Evolutionary conservation across 2,329 filamentous ascomycete genomes (phyloP), one percentile per base, ranked within the genome.

Genomic region (Beauveria australis): DNA sequence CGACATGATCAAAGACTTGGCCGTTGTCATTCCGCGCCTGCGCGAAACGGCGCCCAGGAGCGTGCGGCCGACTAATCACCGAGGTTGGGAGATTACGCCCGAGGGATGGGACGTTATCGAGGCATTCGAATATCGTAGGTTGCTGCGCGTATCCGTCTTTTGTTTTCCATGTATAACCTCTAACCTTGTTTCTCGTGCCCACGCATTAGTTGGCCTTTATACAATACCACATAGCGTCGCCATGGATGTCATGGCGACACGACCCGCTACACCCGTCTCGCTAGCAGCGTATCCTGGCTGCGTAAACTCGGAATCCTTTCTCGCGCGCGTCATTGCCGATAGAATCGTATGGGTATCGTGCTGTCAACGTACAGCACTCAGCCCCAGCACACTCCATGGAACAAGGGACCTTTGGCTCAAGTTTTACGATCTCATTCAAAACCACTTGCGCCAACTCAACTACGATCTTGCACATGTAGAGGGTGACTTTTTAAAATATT

Each of bases 101-200:
- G 43, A 60, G 2, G 58, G 58, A 10, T 60, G 58, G 58, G 58
- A 60, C 33, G 49, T 60, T 28, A 43, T 60, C 16, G 58, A 60
- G 43, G 58, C 58, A 3, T 60, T 53, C 12, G 58, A 60, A 30
- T 60, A 53, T 33, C 49, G 58, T 60, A 54, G 6, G 58, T 60
- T 30, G 22, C 22, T 18, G 10, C 5, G 9, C 16, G 16, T 10
- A 8, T 33, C 18, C 43, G n/a, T 19, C 43, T 22, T 18, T 26
- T 22, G 10, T 10, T 22, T 12, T 48, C 22, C 46, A 33, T 33
- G 19, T 46, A 12, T 48, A 48, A 28, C 14, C 24, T 48, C 22
- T 14, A 8, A 14, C 12, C 22, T 16, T 16, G 46, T 33, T 12
- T 33, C 12, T 26, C 22, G 8, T 26, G 46, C 22, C 5, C 22